These are phyloP conservation scores for Claviceps sp. DNA, from an alignment of 2,329 filamentous ascomycete genomes.

Conservation along the genomic window DNA sequence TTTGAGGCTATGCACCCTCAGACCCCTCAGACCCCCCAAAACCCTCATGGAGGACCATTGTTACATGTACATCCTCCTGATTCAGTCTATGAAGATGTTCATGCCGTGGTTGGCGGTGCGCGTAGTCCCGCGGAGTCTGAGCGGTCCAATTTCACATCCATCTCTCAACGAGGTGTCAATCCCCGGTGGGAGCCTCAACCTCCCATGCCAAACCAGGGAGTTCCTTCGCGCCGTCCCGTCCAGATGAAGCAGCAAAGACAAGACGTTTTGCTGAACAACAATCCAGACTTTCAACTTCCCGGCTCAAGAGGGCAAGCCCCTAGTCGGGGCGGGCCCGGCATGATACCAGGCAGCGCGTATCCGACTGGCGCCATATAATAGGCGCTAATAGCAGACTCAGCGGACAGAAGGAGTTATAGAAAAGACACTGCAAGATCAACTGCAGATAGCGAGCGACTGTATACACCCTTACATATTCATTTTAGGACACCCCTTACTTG, in stretches of 20 bases:
- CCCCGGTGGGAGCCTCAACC: constrained; percentile 63
- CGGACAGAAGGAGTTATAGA: neutral
- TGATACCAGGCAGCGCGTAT: constrained; percentile 42
- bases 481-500: neutral
- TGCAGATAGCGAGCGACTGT: neutral
- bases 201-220: constrained; percentile 27
- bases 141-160: constrained; percentile 74
- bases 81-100: constrained; percentile 48
- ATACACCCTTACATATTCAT: neutral
- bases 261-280: constrained; percentile 71
- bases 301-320: constrained; percentile 19
- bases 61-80: constrained; percentile 18
- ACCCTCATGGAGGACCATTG: constrained; percentile 23
- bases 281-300: constrained; percentile 75
- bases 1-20: constrained; percentile 32
- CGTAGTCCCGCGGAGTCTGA: constrained; percentile 69
- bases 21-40: constrained; percentile 29
- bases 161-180: constrained; percentile 79
- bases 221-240: constrained; percentile 29
- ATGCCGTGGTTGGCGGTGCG: constrained; percentile 33
- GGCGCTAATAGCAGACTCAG: neutral
- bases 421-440: neutral
- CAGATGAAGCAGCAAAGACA: constrained; percentile 49
- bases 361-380: constrained; percentile 18
- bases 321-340: constrained; percentile 22